A percentile compares a stretch with the other conserved stretches of the same genome.
phyloP scores from a whole-genome alignment of 805 yeast species.

The Suhomyces tanzawaensis region DNA sequence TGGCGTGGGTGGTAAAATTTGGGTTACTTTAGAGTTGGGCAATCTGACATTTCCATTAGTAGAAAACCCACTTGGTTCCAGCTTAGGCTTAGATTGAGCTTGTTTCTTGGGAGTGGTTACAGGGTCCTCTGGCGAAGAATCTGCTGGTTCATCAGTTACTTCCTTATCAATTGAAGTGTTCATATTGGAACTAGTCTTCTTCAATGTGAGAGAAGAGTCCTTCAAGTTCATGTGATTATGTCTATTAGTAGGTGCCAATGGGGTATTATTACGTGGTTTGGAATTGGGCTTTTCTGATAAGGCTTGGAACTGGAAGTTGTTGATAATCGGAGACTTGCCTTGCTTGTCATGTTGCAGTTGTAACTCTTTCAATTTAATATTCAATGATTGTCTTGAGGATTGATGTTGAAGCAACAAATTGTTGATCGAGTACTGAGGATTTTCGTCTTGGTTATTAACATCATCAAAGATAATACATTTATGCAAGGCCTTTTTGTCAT shows the following conservation, averaged over 20 bases:
- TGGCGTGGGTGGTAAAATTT: conserved; percentile 65
- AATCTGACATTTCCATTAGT: conserved; percentile 50
- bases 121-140: not conserved
- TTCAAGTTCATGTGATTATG: conserved; percentile 39
- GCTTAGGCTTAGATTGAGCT: conserved; percentile 10
- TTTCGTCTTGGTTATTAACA: conserved; percentile 21
- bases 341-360: conserved; percentile 12
- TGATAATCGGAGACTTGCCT: conserved; percentile 6
- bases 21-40: conserved; percentile 45
- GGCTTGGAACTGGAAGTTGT: conserved; percentile 2
- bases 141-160: conserved; percentile 8
- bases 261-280: not conserved
- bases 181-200: conserved; percentile 21
- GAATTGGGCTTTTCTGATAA: conserved; percentile 1
- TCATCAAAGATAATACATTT: conserved; percentile 34
- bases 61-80: conserved; percentile 42
- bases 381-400: conserved; percentile 34
- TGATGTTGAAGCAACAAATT: conserved; percentile 39
- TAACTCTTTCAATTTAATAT: conserved; percentile 25
- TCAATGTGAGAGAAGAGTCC: conserved; percentile 40
- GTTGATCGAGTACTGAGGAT: conserved; percentile 37
- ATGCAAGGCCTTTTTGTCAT: conserved; percentile 36
- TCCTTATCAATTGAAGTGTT: conserved; percentile 1
- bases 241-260: conserved; percentile 14
- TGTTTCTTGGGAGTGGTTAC: not conserved